Conservation (phyloP, 2,329 filamentous ascomycete species). For the Emergomyces orientalis region DNA sequence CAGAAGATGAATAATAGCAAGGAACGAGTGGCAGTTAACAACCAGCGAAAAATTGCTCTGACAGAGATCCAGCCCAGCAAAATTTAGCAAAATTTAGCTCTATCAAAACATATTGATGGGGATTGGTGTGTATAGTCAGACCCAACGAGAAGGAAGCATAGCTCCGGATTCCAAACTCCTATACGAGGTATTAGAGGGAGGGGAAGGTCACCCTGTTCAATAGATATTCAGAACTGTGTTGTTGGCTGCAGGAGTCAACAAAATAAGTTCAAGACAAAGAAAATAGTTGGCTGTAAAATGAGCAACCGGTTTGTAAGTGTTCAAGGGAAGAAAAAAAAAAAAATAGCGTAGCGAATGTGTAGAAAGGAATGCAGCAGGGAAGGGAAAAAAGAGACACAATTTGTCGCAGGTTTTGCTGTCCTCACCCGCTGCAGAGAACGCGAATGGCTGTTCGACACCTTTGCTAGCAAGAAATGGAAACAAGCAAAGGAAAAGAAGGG, state of each 20-base stretch:
- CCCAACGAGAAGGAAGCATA: background rate
- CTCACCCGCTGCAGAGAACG: background rate
- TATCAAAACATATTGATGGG: background rate
- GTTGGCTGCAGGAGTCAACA: background rate
- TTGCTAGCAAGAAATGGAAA: background rate
- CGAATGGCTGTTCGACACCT: background rate
- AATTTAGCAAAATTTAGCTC: background rate
- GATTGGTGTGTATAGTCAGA: background rate
- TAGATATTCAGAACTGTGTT: background rate
- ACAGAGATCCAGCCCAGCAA: background rate
- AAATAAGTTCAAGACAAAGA: background rate
- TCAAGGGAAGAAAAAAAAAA: background rate
- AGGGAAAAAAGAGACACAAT: background rate
- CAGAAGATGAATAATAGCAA: background rate
- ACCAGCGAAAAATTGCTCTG: background rate
- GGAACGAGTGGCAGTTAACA: slow-evolving; percentile 2
- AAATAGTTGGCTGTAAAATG: background rate
- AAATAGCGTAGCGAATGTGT: background rate
- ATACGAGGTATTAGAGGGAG: background rate
- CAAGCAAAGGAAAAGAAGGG: background rate
- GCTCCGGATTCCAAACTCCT: background rate
- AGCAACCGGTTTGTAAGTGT: background rate
- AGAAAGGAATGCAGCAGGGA: background rate
- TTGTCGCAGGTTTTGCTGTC: background rate
- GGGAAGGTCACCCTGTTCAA: background rate